A percentile compares a stretch with the other conserved stretches of the same genome.
Conservation (phyloP, 192 early-diverging fungal species). For the Umbelopsis sp. region DNA sequence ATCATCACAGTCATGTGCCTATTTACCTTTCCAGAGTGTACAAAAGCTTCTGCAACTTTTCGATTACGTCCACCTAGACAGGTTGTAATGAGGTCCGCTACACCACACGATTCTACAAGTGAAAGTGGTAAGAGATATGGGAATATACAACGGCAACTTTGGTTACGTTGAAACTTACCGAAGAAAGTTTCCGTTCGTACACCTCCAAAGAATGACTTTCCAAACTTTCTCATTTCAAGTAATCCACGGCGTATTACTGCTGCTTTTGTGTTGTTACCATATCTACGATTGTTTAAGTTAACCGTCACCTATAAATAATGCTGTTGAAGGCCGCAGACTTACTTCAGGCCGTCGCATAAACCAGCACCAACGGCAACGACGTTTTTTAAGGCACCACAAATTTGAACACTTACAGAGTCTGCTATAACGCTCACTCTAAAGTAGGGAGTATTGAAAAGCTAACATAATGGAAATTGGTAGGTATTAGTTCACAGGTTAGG, state of each 20-base stretch:
- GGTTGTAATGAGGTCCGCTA: slow-evolving; percentile 94
- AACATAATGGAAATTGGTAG: slow-evolving; percentile 53
- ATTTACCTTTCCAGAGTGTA: slow-evolving; percentile 68
- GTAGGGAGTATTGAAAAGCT: slow-evolving; percentile 84
- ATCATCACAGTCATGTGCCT: neutral
- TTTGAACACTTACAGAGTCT: slow-evolving; percentile 89
- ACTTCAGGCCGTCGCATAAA: slow-evolving; percentile 87
- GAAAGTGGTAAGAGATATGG: neutral
- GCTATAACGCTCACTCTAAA: slow-evolving; percentile 81
- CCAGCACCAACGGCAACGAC: slow-evolving; percentile 95
- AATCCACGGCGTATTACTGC: slow-evolving; percentile 93
- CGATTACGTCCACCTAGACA: slow-evolving; percentile 93
- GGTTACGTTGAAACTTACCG: slow-evolving; percentile 53
- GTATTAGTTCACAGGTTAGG: neutral
- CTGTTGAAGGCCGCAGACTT: neutral
- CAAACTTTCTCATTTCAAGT: slow-evolving; percentile 91
- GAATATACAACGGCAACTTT: neutral
- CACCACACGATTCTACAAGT: slow-evolving; percentile 71
- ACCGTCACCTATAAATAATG: slow-evolving; percentile 59
- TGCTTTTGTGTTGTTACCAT: slow-evolving; percentile 94
- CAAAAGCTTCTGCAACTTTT: slow-evolving; percentile 84
- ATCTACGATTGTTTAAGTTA: neutral
- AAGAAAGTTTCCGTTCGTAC: slow-evolving; percentile 93
- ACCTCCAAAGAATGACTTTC: slow-evolving; percentile 73
- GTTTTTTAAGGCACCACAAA: slow-evolving; percentile 98